Conservation (phyloP, 192 early-diverging fungal species). For the Chytriomyces sp. region DNA sequence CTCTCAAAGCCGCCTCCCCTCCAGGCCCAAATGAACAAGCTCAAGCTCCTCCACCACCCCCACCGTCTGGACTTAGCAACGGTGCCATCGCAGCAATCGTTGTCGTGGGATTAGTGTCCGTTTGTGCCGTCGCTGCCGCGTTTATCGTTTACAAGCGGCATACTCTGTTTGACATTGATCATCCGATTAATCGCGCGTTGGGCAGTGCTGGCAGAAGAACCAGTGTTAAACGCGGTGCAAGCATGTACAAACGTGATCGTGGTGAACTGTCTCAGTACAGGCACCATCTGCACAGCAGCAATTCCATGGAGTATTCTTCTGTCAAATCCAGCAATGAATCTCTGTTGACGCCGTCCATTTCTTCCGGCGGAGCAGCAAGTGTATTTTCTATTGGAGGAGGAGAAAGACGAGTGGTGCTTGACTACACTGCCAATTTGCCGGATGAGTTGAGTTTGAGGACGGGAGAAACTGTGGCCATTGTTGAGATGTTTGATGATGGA, state of each 20-base stretch:
- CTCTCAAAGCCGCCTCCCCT: no score
- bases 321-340: not conserved
- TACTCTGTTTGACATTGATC: not conserved
- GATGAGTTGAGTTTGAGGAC: not conserved
- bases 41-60: not conserved
- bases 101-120: not conserved
- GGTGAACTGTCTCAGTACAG: not conserved
- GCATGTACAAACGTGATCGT: not conserved
- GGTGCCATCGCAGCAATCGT: not conserved
- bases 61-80: not conserved
- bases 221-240: not conserved
- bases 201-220: not conserved
- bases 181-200: not conserved
- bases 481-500: conserved; percentile 1
- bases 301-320: not conserved
- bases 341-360: not conserved
- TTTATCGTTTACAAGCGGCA: not conserved
- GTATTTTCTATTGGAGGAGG: not conserved
- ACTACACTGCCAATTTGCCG: conserved; percentile 1
- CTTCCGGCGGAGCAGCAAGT: not conserved
- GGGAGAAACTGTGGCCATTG: not conserved
- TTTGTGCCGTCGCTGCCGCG: not conserved
- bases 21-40: no score
- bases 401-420: not conserved
- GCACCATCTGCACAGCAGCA: not conserved